Evolutionary conservation across 2,329 filamentous ascomycete genomes (phyloP), one percentile per base, ranked within the genome.

Genomic region (Bipolaris sorokiniana): DNA sequence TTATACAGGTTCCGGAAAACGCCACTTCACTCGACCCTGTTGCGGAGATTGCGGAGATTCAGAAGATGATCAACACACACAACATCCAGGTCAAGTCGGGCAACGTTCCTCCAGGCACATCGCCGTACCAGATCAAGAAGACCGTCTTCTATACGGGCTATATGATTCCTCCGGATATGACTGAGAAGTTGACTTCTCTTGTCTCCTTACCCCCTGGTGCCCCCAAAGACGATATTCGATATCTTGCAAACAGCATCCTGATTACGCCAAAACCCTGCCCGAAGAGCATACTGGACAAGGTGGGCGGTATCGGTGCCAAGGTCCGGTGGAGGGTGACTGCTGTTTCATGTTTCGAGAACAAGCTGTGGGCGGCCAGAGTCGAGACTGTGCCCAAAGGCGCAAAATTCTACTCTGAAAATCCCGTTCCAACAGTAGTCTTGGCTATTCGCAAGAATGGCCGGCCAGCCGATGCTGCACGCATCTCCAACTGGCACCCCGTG

Each of bases 131-230:
- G 65, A 91, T 99, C 73, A 92, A 91, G 76, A 93, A 93, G 73
- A 91, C 88, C 1, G 89, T 97, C 48, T 92, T 92, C 77, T 97
- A 94, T 78, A 97, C 95, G 1, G 92, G 91, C 48, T 98, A 99
- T 77, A 86, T 96, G 77, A 88, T 99, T 63, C 83, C 83, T 38
- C 82, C 86, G 46, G 81, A 85, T 23, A 91, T 95, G 74, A 89
- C 88, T 2, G 85, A 90, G 69, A 86, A 85, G 53, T 81, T 98
- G 36, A 84, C 90, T 54, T 83, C 84, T 5, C 82, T 96, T n/a
- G 86, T 88, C 28, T 72, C 86, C 49, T 79, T 91, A 18, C 88
- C 89, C 3, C 70, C 80, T 3, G 83, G 84, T 56, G 79, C 87
- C 51, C 82, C 86, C 26, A 87, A 90, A 48, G 83, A 85, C 50